Conservation (phyloP, 768 basidiomycete genomes). For the Suillus sp. region DNA sequence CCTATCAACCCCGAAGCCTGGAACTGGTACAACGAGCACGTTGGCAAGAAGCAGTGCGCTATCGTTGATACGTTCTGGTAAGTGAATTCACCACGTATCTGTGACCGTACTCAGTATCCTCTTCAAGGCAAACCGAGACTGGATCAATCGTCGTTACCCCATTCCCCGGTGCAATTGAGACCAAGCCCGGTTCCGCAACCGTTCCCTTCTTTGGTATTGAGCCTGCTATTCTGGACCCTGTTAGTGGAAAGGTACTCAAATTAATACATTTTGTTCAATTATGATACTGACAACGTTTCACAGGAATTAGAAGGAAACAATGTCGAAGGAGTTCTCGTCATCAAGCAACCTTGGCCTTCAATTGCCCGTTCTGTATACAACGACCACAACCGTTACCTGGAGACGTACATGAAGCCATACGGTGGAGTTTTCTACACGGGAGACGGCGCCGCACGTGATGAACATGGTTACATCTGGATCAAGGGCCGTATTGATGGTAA, state of each 20-base stretch:
- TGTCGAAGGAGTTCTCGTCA: slow-evolving; percentile 88
- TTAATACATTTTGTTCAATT: background rate
- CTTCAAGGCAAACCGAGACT: slow-evolving; percentile 90
- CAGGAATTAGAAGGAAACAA: slow-evolving; percentile 74
- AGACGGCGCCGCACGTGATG: slow-evolving; percentile 92
- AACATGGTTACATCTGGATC: slow-evolving; percentile 98
- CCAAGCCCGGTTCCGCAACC: slow-evolving; percentile 95
- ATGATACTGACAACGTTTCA: slow-evolving; percentile 6
- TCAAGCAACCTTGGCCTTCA: slow-evolving; percentile 91
- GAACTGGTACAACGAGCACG: slow-evolving; percentile 98
- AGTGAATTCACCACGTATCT: slow-evolving; percentile 19
- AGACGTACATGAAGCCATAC: slow-evolving; percentile 84
- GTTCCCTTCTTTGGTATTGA: slow-evolving; percentile 98
- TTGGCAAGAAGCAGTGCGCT: slow-evolving; percentile 85
- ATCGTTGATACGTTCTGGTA: slow-evolving; percentile 92
- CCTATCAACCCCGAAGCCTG: slow-evolving; percentile 99
- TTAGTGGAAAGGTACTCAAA: slow-evolving; percentile 60
- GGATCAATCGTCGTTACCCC: slow-evolving; percentile 95
- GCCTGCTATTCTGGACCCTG: slow-evolving; percentile 83
- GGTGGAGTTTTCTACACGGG: slow-evolving; percentile 96
- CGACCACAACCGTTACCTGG: slow-evolving; percentile 86
- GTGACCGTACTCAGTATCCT: background rate
- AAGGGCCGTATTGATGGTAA: slow-evolving; percentile 93
- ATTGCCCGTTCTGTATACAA: slow-evolving; percentile 91
- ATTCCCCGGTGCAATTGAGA: slow-evolving; percentile 93